A percentile compares a stretch with the other conserved stretches of the same genome.
Conservation (phyloP, 2,329 filamentous ascomycete species). For the Paecilomyces formosus region DNA sequence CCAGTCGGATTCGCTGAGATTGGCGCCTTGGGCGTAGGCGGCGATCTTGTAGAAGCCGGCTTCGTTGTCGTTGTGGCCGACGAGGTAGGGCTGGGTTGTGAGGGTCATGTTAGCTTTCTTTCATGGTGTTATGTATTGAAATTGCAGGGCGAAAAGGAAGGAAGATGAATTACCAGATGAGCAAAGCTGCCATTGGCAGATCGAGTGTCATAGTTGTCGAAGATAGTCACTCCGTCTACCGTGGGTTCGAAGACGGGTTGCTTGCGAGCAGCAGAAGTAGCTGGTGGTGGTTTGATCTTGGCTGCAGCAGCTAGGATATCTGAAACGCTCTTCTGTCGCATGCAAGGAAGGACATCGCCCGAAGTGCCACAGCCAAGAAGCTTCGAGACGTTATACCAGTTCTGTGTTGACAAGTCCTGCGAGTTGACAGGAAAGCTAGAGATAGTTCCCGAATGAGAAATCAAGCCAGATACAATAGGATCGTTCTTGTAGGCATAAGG, state of each 20-base stretch:
- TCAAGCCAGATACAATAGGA: slow-evolving; percentile 30
- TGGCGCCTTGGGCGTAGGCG: slow-evolving; percentile 32
- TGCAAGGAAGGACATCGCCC: slow-evolving; percentile 27
- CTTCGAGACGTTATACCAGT: slow-evolving; percentile 37
- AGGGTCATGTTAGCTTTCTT: background rate
- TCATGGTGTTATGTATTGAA: background rate
- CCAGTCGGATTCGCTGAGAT: slow-evolving; percentile 33
- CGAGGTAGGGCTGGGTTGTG: slow-evolving; percentile 27
- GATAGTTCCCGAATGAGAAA: slow-evolving; percentile 31
- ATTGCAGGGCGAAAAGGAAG: background rate
- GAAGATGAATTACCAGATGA: slow-evolving; percentile 18
- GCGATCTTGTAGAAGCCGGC: slow-evolving; percentile 42
- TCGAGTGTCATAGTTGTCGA: slow-evolving; percentile 31
- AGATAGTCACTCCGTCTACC: slow-evolving; percentile 35
- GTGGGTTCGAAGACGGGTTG: slow-evolving; percentile 35
- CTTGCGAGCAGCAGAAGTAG: slow-evolving; percentile 22
- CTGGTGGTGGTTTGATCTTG: slow-evolving; percentile 22
- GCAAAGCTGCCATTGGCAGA: slow-evolving; percentile 31
- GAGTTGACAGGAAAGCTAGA: slow-evolving; percentile 40
- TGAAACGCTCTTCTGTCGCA: slow-evolving; percentile 29
- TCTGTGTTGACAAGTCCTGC: slow-evolving; percentile 22
- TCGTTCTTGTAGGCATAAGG: slow-evolving; percentile 24
- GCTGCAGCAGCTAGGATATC: slow-evolving; percentile 31
- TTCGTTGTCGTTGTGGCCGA: slow-evolving; percentile 41
- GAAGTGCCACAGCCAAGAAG: slow-evolving; percentile 31